Evolutionary conservation across 2,329 filamentous ascomycete genomes (phyloP), one percentile per base, ranked within the genome.

Genomic region (Colletotrichum tropicale): DNA sequence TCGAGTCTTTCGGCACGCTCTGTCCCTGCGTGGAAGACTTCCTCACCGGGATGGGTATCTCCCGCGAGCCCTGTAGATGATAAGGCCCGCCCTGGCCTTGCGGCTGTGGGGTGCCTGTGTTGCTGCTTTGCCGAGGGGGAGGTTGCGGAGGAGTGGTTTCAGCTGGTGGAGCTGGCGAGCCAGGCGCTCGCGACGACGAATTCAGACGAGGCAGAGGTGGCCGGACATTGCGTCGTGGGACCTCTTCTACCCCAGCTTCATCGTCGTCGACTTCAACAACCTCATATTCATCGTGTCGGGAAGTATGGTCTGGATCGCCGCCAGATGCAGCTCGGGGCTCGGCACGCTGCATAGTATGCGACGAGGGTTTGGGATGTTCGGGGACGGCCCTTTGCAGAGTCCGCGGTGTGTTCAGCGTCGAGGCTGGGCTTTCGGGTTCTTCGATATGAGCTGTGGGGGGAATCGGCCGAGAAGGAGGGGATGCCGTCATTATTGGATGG

Each of bases 31-130:
- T 74, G 12, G 71, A 66, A 32, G 66, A 60, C 26, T 52, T 52
- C 32, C 73, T 62, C 32, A 64, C 76, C 18, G 75, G 76, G 48
- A 77, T 77, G 15, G 76, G 76, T 67, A 77, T 77, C 64, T 77
- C 76, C 52, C 67, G 67, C 24, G 75, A 70, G 62, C 65, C 56
- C 60, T 71, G 75, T 66, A 77, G 21, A 38, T 75, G 75, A 16
- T 38, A 70, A 26, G 76, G 75, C 15, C 71, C 71, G 67, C 64
- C 70, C 18, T 71, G 21, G 43, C 43, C 43, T 28, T 77, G 74
- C 58, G 74, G 58, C 36, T 71, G 68, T 55, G 58, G 70, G 67
- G 58, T 66, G 36, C 8, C 30, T 28, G 60, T 75, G 43, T 70
- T 58, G 70, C 75, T 77, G 30, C 58, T 65, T 36, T 32, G 64